Percentiles rank a stretch among this genome's conserved stretches.
These are phyloP conservation scores for Xylaria sp. DNA, from an alignment of 2,329 filamentous ascomycete genomes.

Conservation along the genomic window DNA sequence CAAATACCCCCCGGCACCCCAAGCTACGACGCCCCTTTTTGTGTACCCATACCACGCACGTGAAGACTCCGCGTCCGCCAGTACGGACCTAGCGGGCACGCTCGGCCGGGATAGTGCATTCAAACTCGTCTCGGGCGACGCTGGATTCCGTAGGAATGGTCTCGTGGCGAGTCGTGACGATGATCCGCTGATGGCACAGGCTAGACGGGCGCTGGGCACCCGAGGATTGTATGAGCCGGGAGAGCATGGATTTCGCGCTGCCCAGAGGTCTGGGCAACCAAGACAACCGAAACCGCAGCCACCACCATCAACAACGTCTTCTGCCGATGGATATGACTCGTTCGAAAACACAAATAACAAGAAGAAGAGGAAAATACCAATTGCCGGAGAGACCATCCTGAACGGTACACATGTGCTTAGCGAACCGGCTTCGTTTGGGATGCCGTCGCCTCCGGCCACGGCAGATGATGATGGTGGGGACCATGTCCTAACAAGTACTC, in stretches of 20 bases:
- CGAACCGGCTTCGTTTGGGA: slow-evolving; percentile 51
- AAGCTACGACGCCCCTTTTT: slow-evolving; percentile 78
- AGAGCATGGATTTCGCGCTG: slow-evolving; percentile 56
- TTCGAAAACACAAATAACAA: slow-evolving; percentile 99
- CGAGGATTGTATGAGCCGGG: slow-evolving; percentile 61
- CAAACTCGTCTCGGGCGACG: slow-evolving; percentile 51
- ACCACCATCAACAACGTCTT: slow-evolving; percentile 75
- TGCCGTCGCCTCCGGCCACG: slow-evolving; percentile 51
- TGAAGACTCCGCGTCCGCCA: slow-evolving; percentile 57
- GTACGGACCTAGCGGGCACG: slow-evolving; percentile 43
- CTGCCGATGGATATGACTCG: slow-evolving; percentile 90
- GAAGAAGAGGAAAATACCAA: slow-evolving; percentile 98
- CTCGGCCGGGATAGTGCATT: slow-evolving; percentile 48
- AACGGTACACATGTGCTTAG: slow-evolving; percentile 56
- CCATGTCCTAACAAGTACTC: slow-evolving; percentile 47
- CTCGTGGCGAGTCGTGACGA: slow-evolving; percentile 42
- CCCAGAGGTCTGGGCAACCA: slow-evolving; percentile 58
- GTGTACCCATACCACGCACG: slow-evolving; percentile 73
- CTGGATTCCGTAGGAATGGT: slow-evolving; percentile 49
- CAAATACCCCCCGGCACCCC: slow-evolving; percentile 81
- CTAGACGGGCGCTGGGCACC: slow-evolving; percentile 52
- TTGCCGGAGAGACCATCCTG: slow-evolving; percentile 75
- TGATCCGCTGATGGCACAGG: slow-evolving; percentile 42
- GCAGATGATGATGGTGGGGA: slow-evolving; percentile 52
- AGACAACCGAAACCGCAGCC: slow-evolving; percentile 63